Evolutionary conservation across 495 filamentous ascomycete genomes (phyloP).

Genomic region (Pseudotulostoma volvatum): DNA sequence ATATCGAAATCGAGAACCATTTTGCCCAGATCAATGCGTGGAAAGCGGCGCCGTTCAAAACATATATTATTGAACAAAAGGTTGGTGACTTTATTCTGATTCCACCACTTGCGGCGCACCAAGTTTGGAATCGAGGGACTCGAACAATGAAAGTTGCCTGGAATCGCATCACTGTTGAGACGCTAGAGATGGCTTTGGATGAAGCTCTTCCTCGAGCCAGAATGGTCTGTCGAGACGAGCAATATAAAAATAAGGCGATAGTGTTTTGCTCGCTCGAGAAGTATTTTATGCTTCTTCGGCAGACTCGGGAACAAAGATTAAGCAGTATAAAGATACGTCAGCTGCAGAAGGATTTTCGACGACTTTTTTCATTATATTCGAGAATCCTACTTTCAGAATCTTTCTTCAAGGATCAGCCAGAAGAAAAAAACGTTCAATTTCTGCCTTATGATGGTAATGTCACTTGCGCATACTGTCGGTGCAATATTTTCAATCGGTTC

Average conservation of each 20-base stretch:
- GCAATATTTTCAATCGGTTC: constrained; percentile 96
- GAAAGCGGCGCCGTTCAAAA: constrained; percentile 80
- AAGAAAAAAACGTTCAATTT: constrained; percentile 51
- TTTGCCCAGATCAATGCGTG: constrained; percentile 89
- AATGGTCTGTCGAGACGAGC: constrained; percentile 92
- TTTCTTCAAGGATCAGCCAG: constrained; percentile 44
- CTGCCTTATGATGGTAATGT: constrained; percentile 72
- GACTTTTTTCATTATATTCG: constrained; percentile 59
- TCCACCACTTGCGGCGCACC: constrained; percentile 90
- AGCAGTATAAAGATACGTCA: constrained; percentile 38
- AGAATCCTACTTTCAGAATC: constrained; percentile 68
- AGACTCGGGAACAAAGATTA: constrained; percentile 23
- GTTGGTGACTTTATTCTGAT: constrained; percentile 91
- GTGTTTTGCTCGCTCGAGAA: constrained; percentile 68
- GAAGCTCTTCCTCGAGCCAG: constrained; percentile 78
- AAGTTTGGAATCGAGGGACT: constrained; percentile 95
- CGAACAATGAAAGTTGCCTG: constrained; percentile 93
- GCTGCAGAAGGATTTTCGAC: constrained; percentile 60
- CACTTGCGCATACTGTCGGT: constrained; percentile 87
- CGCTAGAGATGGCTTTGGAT: constrained; percentile 63
- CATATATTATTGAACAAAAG: constrained; percentile 82
- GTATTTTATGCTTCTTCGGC: constrained; percentile 49
- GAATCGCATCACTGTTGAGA: constrained; percentile 93
- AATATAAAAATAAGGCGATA: constrained; percentile 97
- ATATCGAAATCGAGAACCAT: constrained; percentile 90